Evolutionary conservation across 2,329 filamentous ascomycete species (phyloP).

Genomic region (Microcyclospora tardicrescens): DNA sequence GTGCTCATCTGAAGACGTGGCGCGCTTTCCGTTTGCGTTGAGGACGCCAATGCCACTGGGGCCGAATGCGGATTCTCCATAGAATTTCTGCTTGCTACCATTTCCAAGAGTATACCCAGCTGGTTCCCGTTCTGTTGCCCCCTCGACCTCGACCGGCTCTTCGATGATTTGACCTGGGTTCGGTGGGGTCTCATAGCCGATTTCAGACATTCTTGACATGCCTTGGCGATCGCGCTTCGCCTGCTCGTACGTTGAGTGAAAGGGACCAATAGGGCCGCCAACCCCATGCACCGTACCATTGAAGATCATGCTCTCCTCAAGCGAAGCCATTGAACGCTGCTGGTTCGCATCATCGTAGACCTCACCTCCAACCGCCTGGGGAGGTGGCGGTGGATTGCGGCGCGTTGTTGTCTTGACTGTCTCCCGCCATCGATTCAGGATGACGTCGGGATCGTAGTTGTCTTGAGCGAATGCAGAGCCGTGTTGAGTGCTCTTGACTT

Average conservation of each 20-base stretch:
- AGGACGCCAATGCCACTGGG: conserved; percentile 1
- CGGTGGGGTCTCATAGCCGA: conserved; percentile 18
- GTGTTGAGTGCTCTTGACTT: conserved; percentile 12
- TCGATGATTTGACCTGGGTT: conserved; percentile 15
- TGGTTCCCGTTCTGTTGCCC: conserved; percentile 10
- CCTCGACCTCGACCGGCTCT: conserved; percentile 4
- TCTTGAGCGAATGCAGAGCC: conserved; percentile 8
- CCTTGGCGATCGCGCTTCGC: neutral
- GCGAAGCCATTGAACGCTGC: neutral
- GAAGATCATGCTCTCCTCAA: conserved; percentile 16
- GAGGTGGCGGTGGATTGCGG: neutral
- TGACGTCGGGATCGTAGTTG: conserved; percentile 17
- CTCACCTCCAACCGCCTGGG: neutral
- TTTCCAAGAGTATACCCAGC: conserved; percentile 6
- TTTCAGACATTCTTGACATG: conserved; percentile 1
- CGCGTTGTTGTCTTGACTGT: conserved; percentile 14
- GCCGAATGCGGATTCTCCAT: too few species aligned
- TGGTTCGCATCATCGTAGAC: conserved; percentile 2
- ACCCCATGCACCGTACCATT: conserved; percentile 15
- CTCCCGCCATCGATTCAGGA: conserved; percentile 17
- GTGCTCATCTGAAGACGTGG: too few species aligned
- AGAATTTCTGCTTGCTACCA: too few species aligned
- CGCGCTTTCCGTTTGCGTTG: conserved; percentile 13
- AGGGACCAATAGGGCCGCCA: conserved; percentile 13
- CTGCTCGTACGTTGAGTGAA: neutral